Base-by-base conservation (phyloP, 2,329 filamentous ascomycete species). In the Claviceps sp. region DNA sequence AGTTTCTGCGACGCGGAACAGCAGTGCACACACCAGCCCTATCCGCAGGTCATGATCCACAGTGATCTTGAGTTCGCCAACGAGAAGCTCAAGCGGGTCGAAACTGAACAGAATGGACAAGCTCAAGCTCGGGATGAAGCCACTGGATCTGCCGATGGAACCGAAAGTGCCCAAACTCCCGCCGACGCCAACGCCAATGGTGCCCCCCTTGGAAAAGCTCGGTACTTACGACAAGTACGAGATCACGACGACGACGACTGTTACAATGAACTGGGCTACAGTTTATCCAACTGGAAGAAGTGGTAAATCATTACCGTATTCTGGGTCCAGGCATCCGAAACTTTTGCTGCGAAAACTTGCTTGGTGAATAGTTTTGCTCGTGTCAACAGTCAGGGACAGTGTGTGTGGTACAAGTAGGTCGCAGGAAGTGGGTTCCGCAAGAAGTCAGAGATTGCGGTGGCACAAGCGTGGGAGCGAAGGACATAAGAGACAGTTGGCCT, bases 251-350 rank as follows among this genome's bases (percentile, higher is more conserved):
- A 30, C n/a, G 68, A 72, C 37, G 81, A 85, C 58, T 85, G 81
- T 66, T 83, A 82, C 63, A 72, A 77, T 18, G 73, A 86, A 60
- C 72, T 87, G 0, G 83, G 82, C 50, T 86, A 75, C 62, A 70
- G 71, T 8, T 87, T 78, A 56, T 69, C 81, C 0, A 64, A 57
- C 13, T 74, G 68, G 69, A 84, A 80, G 68, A 88, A 88, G 68
- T 87, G 84, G 84, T 78, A 72, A n/a, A n/a, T n/a, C 61, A 85
- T 87, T 52, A 75, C 74, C 63, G 85, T 87, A 64, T 86, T 86
- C 69, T 70, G 82, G 58, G 82, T 87, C 5, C 84, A 87, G 62
- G 78, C 81, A 1, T 86, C 84, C 3, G 87, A 87, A 84, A 87
- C 87, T 70, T 85, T 87, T 72, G 87, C 87, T 68, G 85, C 84